Percentiles rank a stretch among this genome's conserved stretches.
phyloP scores from a whole-genome alignment of 345 rosid species.

The Trapa bicornis region DNA sequence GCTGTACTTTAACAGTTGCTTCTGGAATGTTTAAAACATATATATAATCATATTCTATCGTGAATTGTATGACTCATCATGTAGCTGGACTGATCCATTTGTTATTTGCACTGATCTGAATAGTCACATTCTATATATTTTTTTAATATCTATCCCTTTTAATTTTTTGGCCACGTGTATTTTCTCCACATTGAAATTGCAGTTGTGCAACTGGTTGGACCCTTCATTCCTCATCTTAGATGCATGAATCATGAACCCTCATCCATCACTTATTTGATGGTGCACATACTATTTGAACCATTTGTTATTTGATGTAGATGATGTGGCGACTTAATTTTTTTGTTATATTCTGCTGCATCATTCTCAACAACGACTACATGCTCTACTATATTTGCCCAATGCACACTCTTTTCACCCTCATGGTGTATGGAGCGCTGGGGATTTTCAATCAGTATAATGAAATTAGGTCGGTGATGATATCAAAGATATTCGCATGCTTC shows the following conservation, averaged over 20 bases:
- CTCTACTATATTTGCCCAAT: slow-evolving; percentile 94
- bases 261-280: background rate
- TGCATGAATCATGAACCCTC: background rate
- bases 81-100: background rate
- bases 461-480: slow-evolving; percentile 74
- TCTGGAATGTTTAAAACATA: background rate
- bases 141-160: background rate
- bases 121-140: background rate
- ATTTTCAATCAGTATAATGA: slow-evolving; percentile 77
- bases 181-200: background rate
- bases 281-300: slow-evolving; percentile 1
- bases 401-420: slow-evolving; percentile 92
- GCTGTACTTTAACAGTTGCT: background rate
- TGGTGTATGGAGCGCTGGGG: slow-evolving; percentile 94
- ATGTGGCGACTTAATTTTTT: slow-evolving; percentile 98
- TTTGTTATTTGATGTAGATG: slow-evolving; percentile 54
- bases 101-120: background rate
- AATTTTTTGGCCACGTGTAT: background rate
- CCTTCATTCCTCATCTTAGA: background rate
- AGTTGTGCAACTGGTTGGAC: background rate
- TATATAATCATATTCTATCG: background rate
- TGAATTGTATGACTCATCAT: background rate
- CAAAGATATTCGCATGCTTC: slow-evolving; percentile 75
- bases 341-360: slow-evolving; percentile 77
- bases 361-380: slow-evolving; percentile 93